Conservation (phyloP, 2,329 filamentous ascomycete genomes). For the Chaetomium strumarium region DNA sequence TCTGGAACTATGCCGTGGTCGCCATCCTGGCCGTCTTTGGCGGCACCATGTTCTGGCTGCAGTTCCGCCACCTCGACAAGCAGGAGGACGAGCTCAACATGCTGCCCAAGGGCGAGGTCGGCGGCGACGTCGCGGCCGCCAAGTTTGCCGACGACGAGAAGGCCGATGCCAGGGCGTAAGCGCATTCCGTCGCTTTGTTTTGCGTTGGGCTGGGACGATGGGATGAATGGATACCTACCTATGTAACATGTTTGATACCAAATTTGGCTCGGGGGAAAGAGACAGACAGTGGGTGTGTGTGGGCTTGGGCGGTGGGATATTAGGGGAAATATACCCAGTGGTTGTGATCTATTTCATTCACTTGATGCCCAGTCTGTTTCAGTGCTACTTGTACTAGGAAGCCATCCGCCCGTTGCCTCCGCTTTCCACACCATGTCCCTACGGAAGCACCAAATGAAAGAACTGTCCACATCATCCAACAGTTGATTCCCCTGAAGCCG, state of each 20-base stretch:
- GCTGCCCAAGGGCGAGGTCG: slow-evolving; percentile 27
- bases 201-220: background rate
- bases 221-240: background rate
- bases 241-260: slow-evolving; percentile 4
- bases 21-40: slow-evolving; percentile 59
- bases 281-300: background rate
- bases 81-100: slow-evolving; percentile 61
- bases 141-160: slow-evolving; percentile 5
- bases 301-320: too few relatives aligned
- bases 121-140: background rate
- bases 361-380: too few relatives aligned
- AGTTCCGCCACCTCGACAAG: slow-evolving; percentile 51
- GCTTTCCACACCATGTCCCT: too few relatives aligned
- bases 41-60: slow-evolving; percentile 63
- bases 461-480: too few relatives aligned
- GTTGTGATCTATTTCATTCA: too few relatives aligned
- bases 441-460: too few relatives aligned
- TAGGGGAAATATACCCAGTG: too few relatives aligned
- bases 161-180: background rate
- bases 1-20: slow-evolving; percentile 68
- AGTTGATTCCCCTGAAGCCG: too few relatives aligned
- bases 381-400: too few relatives aligned
- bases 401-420: too few relatives aligned
- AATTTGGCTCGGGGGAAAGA: background rate
- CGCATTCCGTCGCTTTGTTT: background rate